Evolutionary conservation across 1,139 yeast species (phyloP), one percentile per base, ranked within the genome.

Genomic region (Zygoascus meyerae): DNA sequence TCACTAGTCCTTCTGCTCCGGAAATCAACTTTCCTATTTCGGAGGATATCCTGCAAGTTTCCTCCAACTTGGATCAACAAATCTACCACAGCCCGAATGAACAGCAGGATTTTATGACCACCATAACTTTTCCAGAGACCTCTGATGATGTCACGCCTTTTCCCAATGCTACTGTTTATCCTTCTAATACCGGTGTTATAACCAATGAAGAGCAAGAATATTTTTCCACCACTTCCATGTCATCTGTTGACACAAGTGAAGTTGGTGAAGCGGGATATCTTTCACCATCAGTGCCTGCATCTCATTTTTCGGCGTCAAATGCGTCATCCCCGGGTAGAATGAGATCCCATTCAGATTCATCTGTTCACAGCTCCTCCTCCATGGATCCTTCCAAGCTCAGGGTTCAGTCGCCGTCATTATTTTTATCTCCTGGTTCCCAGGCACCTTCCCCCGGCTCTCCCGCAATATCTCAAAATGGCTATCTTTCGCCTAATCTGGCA

Each of bases 271-370:
- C 36, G 9, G n/a, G 15, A 12, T 40, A 17, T 31, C 30, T 31
- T 17, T 17, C 32, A 8, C 34, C 30, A 9, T 21, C 36, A 15
- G 40, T 9, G 11, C 17, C 16, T 30, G 36, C 17, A 11, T n/a
- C 14, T 18, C 41, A 38, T 17, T 29, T 36, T 9, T 31, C 40
- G 7, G 4, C 26, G 7, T 30, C 34, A n/a, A 28, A 29, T 38
- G 26, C 55, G 10, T 55, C 56, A 12, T 21, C 41, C 8, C 26
- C 46, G 10, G 44, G 40, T 31, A 51, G 59, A 9, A 52, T 52
- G 32, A 46, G 61, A 34, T 55, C 59, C 3, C 59, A 52, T 28
- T 57, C 60, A 1, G 60, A 56, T 35, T 54, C 59, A 7, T 52
- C 51, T 10, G 35, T 55, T 11, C 34, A 38, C 15, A 42, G 31